A percentile compares a stretch with the other conserved stretches of the same genome.
Conservation (phyloP, 352 stramenopile species). For the Globisporangium spiculum region DNA sequence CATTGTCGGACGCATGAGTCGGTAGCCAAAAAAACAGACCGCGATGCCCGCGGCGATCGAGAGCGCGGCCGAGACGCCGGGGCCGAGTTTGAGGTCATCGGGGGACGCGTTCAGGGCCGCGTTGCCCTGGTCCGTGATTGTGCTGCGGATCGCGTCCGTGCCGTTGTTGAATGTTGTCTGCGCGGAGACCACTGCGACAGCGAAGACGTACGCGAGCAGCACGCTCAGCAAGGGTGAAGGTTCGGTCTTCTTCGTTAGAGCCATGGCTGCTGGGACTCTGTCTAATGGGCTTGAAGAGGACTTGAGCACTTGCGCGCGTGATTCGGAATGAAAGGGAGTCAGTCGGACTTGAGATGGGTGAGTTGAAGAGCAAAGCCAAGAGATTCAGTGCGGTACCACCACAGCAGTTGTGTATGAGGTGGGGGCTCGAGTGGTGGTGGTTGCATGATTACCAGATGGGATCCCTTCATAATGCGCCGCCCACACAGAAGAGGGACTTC, state of each 20-base stretch:
- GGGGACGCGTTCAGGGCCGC: not conserved
- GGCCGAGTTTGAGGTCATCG: slow-evolving; percentile 5
- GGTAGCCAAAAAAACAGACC: slow-evolving; percentile 44
- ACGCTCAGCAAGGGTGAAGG: not conserved
- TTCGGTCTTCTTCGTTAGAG: not conserved
- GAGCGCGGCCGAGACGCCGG: slow-evolving; percentile 19
- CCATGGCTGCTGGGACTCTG: not conserved
- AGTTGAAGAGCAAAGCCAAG: too few relatives aligned
- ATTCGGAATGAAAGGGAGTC: slow-evolving; percentile 3
- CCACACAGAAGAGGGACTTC: not conserved
- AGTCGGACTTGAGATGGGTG: not conserved
- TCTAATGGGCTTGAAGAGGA: not conserved
- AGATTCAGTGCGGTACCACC: too few relatives aligned
- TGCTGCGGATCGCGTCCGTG: not conserved
- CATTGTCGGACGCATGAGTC: slow-evolving; percentile 55
- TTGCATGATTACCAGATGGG: not conserved
- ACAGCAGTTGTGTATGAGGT: too few relatives aligned
- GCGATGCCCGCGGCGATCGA: slow-evolving; percentile 37
- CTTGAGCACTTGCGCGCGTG: not conserved
- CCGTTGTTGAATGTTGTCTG: not conserved
- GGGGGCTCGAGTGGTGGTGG: not conserved
- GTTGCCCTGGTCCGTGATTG: slow-evolving; percentile 16
- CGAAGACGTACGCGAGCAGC: slow-evolving; percentile 2
- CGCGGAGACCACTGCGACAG: not conserved
- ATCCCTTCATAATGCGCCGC: not conserved